These are phyloP conservation scores for Suhomyces atakaporum DNA, from an alignment of 1,139 yeast genomes.

Conservation along the genomic window DNA sequence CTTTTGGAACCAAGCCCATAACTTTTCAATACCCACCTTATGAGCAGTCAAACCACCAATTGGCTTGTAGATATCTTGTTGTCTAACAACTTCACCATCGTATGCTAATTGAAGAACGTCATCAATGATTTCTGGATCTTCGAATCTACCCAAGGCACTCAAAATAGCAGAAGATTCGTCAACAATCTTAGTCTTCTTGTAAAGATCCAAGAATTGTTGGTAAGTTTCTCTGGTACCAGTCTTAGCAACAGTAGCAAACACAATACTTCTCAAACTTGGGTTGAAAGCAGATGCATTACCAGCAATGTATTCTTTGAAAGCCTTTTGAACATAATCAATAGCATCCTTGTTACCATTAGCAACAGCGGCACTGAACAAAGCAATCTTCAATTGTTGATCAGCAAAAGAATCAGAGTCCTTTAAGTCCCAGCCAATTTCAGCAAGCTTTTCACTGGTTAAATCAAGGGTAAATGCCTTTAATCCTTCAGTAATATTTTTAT, in stretches of 20 bases:
- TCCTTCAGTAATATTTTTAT: constrained; percentile 53
- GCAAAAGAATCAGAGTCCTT: constrained; percentile 63
- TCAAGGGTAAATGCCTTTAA: constrained; percentile 60
- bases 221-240: constrained; percentile 64
- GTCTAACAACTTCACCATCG: constrained; percentile 67
- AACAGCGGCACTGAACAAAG: constrained; percentile 71
- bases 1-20: constrained; percentile 76
- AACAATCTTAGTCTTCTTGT: constrained; percentile 62
- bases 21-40: constrained; percentile 60
- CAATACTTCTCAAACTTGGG: constrained; percentile 75
- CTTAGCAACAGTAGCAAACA: constrained; percentile 69
- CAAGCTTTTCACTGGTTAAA: constrained; percentile 60
- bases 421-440: constrained; percentile 71
- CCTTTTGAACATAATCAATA: constrained; percentile 52
- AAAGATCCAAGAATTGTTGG: constrained; percentile 63
- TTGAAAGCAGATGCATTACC: constrained; percentile 70
- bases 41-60: constrained; percentile 69
- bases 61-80: constrained; percentile 82
- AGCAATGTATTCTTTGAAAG: constrained; percentile 58
- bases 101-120: constrained; percentile 63
- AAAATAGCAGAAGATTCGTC: constrained; percentile 81
- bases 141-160: constrained; percentile 72
- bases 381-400: constrained; percentile 72
- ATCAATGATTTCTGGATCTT: constrained; percentile 55
- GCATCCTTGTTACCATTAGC: constrained; percentile 57